Conservation (phyloP, 495 filamentous ascomycete genomes). For the Friedmanniomyces simplex region DNA sequence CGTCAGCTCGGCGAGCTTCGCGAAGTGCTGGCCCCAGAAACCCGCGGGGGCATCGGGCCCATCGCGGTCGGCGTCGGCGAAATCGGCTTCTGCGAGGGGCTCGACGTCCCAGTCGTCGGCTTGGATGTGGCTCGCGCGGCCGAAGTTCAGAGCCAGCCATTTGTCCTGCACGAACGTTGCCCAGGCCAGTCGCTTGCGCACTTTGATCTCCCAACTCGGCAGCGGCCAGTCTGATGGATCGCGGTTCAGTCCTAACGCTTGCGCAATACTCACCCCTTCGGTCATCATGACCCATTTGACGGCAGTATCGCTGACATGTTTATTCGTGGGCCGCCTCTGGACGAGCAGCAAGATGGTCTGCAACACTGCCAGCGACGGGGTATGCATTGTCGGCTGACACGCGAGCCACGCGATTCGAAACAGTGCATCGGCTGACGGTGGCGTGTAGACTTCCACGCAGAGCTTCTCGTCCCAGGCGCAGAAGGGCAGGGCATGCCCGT, state of each 20-base stretch:
- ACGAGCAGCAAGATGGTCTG: conserved; percentile 16
- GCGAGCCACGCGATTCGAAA: conserved; percentile 18
- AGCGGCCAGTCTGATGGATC: conserved; percentile 48
- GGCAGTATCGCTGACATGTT: conserved; percentile 19
- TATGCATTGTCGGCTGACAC: conserved; percentile 9
- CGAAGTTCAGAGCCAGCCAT: conserved; percentile 47
- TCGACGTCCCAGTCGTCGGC: conserved; percentile 48
- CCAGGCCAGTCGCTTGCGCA: conserved; percentile 50
- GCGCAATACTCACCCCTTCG: conserved; percentile 25
- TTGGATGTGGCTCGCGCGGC: conserved; percentile 46
- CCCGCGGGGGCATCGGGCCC: conserved; percentile 50
- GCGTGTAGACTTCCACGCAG: conserved; percentile 16
- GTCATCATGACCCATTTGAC: conserved; percentile 16
- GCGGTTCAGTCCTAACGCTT: conserved; percentile 54
- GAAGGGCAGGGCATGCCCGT: conserved; percentile 20
- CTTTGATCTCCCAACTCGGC: conserved; percentile 43
- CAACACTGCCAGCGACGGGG: conserved; percentile 14
- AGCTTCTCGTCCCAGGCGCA: conserved; percentile 21
- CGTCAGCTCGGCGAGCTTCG: conserved; percentile 49
- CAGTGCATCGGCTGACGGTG: conserved; percentile 19
- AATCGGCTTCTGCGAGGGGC: conserved; percentile 42
- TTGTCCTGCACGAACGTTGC: conserved; percentile 52
- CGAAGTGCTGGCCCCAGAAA: conserved; percentile 53
- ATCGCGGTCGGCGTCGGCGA: conserved; percentile 42
- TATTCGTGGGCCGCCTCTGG: conserved; percentile 20